Conservation (phyloP, 2,329 filamentous ascomycete genomes). For the Beauveria medogensis region DNA sequence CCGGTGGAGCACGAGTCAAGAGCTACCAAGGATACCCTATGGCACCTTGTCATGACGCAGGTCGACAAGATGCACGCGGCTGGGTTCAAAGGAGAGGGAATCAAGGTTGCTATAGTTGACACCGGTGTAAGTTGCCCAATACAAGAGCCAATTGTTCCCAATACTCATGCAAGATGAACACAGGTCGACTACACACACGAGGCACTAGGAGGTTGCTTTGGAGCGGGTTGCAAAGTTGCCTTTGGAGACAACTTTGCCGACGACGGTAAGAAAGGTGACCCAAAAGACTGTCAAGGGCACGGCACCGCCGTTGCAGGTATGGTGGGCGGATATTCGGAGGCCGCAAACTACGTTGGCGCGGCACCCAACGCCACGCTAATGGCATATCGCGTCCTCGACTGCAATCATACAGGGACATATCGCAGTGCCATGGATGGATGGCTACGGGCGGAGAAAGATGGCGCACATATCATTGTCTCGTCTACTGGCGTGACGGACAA, state of each 20-base stretch:
- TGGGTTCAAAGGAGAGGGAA: slow-evolving; percentile 34
- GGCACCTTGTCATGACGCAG: slow-evolving; percentile 40
- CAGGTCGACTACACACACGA: not conserved
- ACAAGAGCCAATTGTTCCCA: no score
- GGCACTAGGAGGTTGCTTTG: slow-evolving; percentile 38
- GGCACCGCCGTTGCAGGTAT: slow-evolving; percentile 56
- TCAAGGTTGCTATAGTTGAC: slow-evolving; percentile 39
- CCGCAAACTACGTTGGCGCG: not conserved
- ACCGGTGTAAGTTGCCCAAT: slow-evolving; percentile 29
- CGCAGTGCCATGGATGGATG: not conserved
- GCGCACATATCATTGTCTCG: not conserved
- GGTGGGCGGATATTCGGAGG: slow-evolving; percentile 45
- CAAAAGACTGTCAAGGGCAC: slow-evolving; percentile 50
- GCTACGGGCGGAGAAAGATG: not conserved
- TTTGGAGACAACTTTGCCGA: slow-evolving; percentile 51
- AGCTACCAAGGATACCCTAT: slow-evolving; percentile 25
- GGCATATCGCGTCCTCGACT: not conserved
- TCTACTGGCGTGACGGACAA: not conserved
- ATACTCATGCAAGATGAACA: not conserved
- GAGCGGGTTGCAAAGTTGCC: slow-evolving; percentile 48
- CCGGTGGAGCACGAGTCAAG: not conserved
- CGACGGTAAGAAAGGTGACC: slow-evolving; percentile 44
- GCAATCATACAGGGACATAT: not conserved
- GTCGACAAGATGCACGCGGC: slow-evolving; percentile 36
- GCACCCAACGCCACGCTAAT: not conserved